These are phyloP conservation scores for Trifolium fragiferum DNA, from an alignment of 306 rosid species.

Conservation along the genomic window DNA sequence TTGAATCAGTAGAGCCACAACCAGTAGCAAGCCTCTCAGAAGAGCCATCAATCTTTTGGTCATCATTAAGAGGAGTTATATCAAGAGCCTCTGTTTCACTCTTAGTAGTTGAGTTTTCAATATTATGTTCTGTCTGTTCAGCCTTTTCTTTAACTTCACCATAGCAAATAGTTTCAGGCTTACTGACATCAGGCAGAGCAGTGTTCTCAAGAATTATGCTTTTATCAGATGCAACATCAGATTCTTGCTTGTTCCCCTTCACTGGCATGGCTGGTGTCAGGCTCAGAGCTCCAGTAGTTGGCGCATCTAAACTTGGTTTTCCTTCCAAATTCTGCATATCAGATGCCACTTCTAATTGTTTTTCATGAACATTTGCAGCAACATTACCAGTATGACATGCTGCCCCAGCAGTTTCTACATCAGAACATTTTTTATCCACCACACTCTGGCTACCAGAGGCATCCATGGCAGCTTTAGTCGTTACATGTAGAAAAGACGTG, in stretches of 20 bases:
- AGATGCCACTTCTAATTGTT: constrained; percentile 39
- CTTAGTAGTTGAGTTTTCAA: constrained; percentile 36
- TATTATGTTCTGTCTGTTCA: constrained; percentile 43
- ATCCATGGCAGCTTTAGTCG: constrained; percentile 44
- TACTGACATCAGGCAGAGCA: constrained; percentile 36
- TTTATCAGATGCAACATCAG: constrained; percentile 37
- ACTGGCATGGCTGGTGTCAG: constrained; percentile 38
- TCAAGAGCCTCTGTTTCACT: constrained; percentile 44
- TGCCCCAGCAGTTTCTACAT: constrained; percentile 17
- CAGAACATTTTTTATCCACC: constrained; percentile 40
- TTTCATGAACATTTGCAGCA: constrained; percentile 27
- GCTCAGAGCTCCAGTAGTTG: constrained; percentile 32
- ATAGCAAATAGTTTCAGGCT: constrained; percentile 37
- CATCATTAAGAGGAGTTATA: constrained; percentile 41
- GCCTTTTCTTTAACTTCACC: constrained; percentile 46
- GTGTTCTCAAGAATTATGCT: constrained; percentile 43
- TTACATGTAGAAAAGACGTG: constrained; percentile 41
- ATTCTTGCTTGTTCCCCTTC: constrained; percentile 43
- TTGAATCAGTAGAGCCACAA: constrained; percentile 39
- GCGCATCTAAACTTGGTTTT: constrained; percentile 34
- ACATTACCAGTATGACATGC: constrained; percentile 7
- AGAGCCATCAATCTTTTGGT: constrained; percentile 41
- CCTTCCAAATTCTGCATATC: constrained; percentile 39
- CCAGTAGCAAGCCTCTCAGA: constrained; percentile 41
- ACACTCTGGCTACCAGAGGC: constrained; percentile 32